Evolutionary conservation across 257 asterid genomes (phyloP).

Genomic region (Perilla frutescens): DNA sequence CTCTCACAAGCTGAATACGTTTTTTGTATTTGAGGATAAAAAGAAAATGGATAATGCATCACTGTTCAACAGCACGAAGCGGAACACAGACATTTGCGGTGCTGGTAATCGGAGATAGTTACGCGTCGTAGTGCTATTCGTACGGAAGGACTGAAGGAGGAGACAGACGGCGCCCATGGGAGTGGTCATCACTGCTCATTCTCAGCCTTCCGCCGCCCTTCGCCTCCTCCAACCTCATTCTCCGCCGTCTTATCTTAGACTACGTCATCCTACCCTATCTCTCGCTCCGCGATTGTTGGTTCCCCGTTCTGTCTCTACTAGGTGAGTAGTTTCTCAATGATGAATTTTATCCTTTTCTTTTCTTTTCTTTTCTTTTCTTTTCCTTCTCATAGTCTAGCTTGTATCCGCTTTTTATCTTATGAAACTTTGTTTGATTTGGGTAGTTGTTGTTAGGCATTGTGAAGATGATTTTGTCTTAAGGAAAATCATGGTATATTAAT

Average conservation of each 20-base stretch:
- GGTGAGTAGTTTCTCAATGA: constrained; percentile 35
- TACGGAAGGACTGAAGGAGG: constrained; percentile 24
- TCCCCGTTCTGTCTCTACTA: constrained; percentile 39
- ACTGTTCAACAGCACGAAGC: constrained; percentile 38
- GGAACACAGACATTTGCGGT: constrained; percentile 26
- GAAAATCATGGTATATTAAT: background rate
- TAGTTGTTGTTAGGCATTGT: constrained; percentile 12
- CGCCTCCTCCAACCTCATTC: constrained; percentile 37
- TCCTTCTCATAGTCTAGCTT: background rate
- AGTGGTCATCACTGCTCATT: constrained; percentile 50
- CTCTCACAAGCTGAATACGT: background rate
- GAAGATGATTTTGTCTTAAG: background rate
- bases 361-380: no score
- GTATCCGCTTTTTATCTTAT: background rate
- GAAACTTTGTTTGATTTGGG: constrained; percentile 13
- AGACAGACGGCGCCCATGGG: constrained; percentile 50
- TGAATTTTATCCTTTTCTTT: background rate
- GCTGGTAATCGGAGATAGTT: constrained; percentile 18
- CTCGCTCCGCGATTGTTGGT: constrained; percentile 47
- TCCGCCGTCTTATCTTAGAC: constrained; percentile 51
- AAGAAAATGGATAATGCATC: constrained; percentile 45
- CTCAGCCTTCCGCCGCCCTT: constrained; percentile 44
- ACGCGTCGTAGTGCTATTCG: constrained; percentile 12
- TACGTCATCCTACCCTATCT: constrained; percentile 36
- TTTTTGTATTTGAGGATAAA: background rate